Conservation (phyloP, 1,139 yeast species). For the Protomyces inouyei region DNA sequence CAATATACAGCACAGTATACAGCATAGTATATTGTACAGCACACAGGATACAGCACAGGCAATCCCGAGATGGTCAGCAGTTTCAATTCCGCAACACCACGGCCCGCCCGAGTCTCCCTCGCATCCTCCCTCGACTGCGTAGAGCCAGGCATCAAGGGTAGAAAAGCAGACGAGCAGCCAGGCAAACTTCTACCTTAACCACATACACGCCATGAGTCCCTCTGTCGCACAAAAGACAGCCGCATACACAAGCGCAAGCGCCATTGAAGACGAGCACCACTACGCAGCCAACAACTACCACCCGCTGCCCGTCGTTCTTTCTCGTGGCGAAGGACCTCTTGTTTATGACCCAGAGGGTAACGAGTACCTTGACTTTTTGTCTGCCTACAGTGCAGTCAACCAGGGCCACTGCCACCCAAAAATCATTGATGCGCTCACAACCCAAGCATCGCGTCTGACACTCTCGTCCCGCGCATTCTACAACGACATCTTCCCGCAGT, state of each 20-base stretch:
- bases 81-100: no score
- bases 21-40: no score
- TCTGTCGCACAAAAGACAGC: constrained; percentile 23
- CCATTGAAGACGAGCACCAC: constrained; percentile 58
- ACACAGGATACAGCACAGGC: no score
- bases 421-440: constrained; percentile 75
- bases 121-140: no score
- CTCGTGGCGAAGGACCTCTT: constrained; percentile 81
- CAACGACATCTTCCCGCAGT: constrained; percentile 79
- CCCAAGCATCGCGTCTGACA: constrained; percentile 81
- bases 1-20: no score
- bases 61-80: no score
- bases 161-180: background rate
- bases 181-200: background rate
- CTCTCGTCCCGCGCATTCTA: constrained; percentile 90
- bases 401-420: constrained; percentile 98
- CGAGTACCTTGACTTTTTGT: constrained; percentile 39
- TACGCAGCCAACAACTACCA: constrained; percentile 97
- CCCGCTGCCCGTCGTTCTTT: constrained; percentile 90
- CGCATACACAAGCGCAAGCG: constrained; percentile 11
- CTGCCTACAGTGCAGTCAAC: constrained; percentile 87
- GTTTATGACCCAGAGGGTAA: constrained; percentile 98
- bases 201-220: constrained; percentile 3
- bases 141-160: no score
- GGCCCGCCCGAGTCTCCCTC: no score